Evolutionary conservation across 2,329 filamentous ascomycete genomes (phyloP).

Genomic region (Aurifilum marmelostoma): DNA sequence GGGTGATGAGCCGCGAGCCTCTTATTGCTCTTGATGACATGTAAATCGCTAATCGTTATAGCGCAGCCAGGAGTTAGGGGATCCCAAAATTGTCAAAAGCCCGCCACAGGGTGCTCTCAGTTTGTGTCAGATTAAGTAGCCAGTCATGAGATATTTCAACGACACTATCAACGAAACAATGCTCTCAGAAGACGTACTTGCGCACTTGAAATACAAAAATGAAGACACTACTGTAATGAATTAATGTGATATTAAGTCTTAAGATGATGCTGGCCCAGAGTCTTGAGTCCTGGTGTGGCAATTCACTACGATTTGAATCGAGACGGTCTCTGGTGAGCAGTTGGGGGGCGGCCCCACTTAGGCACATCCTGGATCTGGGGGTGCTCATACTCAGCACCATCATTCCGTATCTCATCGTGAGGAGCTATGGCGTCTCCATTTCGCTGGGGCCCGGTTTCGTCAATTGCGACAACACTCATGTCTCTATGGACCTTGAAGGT

Average conservation of each 20-base stretch:
- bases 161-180: background rate
- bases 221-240: background rate
- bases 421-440: background rate
- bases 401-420: background rate
- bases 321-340: conserved; percentile 21
- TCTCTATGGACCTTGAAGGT: conserved; percentile 81
- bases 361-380: conserved; percentile 16
- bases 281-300: background rate
- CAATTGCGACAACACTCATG: conserved; percentile 69
- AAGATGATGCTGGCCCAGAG: background rate
- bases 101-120: background rate
- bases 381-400: background rate
- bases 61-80: conserved; percentile 23
- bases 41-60: background rate
- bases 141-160: background rate
- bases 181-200: background rate
- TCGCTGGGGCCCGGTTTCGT: conserved; percentile 3
- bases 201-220: background rate
- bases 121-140: background rate
- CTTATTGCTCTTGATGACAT: background rate
- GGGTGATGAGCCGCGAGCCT: background rate
- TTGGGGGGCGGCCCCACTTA: conserved; percentile 25
- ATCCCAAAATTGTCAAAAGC: background rate
- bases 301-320: background rate
- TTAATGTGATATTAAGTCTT: background rate